These are phyloP conservation scores for Acanthamoeba royreba DNA, from an alignment of 208 protist species.

Conservation along the genomic window DNA sequence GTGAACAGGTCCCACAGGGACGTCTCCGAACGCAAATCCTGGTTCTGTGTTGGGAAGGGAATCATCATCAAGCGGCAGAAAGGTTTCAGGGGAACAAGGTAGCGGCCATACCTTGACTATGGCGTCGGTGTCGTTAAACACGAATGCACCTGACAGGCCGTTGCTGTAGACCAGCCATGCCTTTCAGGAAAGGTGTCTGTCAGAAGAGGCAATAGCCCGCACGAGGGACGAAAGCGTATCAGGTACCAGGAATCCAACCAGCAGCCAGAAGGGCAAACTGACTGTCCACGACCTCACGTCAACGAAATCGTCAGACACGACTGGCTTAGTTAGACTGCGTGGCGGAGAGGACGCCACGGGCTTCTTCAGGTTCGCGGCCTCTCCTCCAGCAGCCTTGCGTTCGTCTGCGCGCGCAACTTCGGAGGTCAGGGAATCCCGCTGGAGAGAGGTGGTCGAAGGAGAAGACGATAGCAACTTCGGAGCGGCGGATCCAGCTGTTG, in stretches of 20 bases:
- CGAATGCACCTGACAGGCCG: background rate
- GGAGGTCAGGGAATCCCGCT: too few species aligned
- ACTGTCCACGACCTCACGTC: background rate
- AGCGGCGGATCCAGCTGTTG: background rate
- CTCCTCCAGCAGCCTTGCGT: too few species aligned
- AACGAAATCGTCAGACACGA: background rate
- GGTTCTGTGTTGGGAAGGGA: background rate
- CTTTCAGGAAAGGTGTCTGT: background rate
- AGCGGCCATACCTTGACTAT: background rate
- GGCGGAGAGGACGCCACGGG: background rate
- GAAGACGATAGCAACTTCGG: too few species aligned
- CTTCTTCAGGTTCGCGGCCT: background rate
- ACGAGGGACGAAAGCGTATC: background rate
- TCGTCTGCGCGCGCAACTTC: too few species aligned
- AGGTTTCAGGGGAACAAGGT: too few species aligned
- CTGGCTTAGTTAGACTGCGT: too few species aligned
- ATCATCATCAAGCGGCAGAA: background rate
- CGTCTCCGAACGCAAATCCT: background rate
- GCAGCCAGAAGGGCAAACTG: background rate
- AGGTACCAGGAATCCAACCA: background rate
- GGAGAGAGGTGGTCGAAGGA: too few species aligned
- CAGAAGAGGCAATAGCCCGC: background rate
- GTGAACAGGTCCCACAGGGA: background rate
- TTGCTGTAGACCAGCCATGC: slow-evolving; percentile 25
- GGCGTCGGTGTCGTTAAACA: background rate